Percentiles rank a stretch among this genome's conserved stretches.
Conservation (phyloP, 176 grass and related monocot species). For the Calamus simplicifolius region DNA sequence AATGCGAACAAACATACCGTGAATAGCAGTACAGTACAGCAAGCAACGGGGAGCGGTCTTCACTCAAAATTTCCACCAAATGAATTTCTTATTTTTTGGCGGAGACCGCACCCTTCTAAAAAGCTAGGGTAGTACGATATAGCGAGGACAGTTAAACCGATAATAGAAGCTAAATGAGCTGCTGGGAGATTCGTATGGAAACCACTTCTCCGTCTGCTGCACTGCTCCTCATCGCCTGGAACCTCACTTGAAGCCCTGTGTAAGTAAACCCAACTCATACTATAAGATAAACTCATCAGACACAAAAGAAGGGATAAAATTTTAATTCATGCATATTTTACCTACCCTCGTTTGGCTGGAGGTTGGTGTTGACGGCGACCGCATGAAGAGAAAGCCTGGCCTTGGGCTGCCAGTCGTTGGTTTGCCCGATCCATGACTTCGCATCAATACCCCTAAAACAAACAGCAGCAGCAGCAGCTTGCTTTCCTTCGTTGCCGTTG, state of each 20-base stretch:
- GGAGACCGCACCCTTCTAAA: no score
- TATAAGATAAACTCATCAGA: not conserved
- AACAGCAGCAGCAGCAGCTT: not conserved
- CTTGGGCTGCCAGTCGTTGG: conserved; percentile 37
- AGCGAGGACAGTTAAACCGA: no score
- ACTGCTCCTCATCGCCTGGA: conserved; percentile 57
- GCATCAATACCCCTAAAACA: conserved; percentile 26
- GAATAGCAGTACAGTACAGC: no score
- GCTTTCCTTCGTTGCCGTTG: not conserved
- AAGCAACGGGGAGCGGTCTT: no score
- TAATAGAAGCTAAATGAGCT: conserved; percentile 25
- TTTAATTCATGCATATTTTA: not conserved
- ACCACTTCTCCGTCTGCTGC: conserved; percentile 45
- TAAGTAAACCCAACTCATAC: no score
- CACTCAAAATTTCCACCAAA: no score
- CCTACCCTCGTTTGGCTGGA: conserved; percentile 48
- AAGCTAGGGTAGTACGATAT: no score
- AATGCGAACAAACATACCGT: no score
- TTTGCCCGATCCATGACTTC: conserved; percentile 41
- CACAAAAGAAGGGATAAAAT: not conserved
- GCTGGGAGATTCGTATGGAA: conserved; percentile 68
- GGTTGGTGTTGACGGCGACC: conserved; percentile 70
- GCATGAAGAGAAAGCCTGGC: conserved; percentile 25
- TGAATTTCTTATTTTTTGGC: no score
- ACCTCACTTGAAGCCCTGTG: conserved; percentile 51